Conservation (phyloP, 2,329 filamentous ascomycete genomes). For the Colletotrichum navitas region DNA sequence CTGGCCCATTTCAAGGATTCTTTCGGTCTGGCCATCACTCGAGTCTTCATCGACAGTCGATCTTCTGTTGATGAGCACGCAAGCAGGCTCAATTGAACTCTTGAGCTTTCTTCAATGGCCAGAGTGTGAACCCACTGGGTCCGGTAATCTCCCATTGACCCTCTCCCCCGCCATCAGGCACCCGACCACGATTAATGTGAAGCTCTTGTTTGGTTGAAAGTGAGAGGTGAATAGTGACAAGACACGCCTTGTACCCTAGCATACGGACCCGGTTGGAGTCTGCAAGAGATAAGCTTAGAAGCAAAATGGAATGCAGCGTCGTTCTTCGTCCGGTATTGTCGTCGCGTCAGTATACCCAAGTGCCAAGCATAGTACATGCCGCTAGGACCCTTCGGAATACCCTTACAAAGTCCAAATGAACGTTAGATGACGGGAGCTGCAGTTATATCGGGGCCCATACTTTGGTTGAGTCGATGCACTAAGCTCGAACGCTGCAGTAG, state of each 20-base stretch:
- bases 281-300: conserved; percentile 35
- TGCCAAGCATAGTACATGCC: background rate
- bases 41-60: conserved; percentile 32
- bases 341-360: conserved; percentile 7
- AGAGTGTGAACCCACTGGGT: background rate
- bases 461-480: background rate
- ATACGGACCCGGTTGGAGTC: background rate
- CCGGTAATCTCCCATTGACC: background rate
- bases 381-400: background rate
- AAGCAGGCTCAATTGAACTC: background rate
- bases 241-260: background rate
- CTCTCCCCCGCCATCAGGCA: background rate
- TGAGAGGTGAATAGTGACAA: background rate
- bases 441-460: conserved; percentile 15
- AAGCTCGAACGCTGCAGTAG: conserved; percentile 32
- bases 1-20: conserved; percentile 1
- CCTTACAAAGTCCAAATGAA: background rate
- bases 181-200: background rate
- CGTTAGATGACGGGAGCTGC: conserved; percentile 29
- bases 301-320: conserved; percentile 33
- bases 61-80: conserved; percentile 3
- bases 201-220: background rate
- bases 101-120: background rate
- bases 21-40: conserved; percentile 17
- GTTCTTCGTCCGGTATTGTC: conserved; percentile 6